Conservation (phyloP, 2,329 filamentous ascomycete species). For the Helicocarpus griseus region DNA sequence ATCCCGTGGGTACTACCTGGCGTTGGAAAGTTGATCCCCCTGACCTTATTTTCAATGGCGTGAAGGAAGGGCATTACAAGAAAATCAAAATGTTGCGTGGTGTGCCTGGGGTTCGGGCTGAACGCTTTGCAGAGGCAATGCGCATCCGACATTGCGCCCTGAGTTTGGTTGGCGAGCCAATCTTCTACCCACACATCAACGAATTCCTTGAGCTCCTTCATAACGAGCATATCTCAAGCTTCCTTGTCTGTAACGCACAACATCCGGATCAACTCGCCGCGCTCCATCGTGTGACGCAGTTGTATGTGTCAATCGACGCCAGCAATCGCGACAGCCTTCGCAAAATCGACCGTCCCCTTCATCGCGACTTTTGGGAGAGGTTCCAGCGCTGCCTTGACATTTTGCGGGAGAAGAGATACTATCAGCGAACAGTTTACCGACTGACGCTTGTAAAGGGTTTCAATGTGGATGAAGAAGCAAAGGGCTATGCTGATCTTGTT, state of each 20-base stretch:
- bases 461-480: conserved; percentile 88
- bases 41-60: conserved; percentile 78
- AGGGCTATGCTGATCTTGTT: conserved; percentile 82
- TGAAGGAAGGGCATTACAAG: conserved; percentile 86
- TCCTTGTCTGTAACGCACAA: conserved; percentile 94
- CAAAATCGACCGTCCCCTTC: conserved; percentile 81
- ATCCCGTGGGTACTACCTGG: conserved; percentile 94
- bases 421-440: conserved; percentile 87
- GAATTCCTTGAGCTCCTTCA: conserved; percentile 79
- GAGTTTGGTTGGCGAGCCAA: conserved; percentile 89
- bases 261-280: conserved; percentile 82
- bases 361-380: conserved; percentile 95
- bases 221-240: conserved; percentile 76
- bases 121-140: conserved; percentile 88
- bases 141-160: conserved; percentile 87
- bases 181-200: conserved; percentile 97
- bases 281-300: conserved; percentile 77
- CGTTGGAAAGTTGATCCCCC: conserved; percentile 91
- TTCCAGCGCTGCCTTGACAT: conserved; percentile 89
- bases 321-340: conserved; percentile 79
- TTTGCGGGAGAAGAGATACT: conserved; percentile 68
- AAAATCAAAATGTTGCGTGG: conserved; percentile 97
- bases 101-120: conserved; percentile 82
- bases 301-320: conserved; percentile 94
- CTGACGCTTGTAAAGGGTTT: conserved; percentile 95